Evolutionary conservation across 345 rosid genomes (phyloP).

Genomic region (thale cress (Arabidopsis thaliana)): DNA sequence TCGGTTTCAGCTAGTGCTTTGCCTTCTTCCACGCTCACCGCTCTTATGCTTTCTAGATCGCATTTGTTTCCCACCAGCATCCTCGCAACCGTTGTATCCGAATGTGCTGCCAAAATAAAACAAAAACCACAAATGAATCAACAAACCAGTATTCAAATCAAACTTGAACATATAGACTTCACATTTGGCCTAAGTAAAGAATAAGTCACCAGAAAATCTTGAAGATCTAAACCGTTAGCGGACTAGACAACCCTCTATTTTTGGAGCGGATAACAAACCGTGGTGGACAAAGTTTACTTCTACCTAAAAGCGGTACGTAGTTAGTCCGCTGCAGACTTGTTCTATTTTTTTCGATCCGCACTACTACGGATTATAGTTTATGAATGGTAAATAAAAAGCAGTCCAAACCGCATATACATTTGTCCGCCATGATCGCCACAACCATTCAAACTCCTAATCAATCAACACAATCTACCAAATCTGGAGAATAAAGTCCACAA

Average conservation of each 20-base stretch:
- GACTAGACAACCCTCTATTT: no score
- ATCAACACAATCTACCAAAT: constrained; percentile 19
- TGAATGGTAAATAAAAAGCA: no score
- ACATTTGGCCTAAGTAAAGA: neutral
- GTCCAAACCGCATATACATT: no score
- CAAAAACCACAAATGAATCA: neutral
- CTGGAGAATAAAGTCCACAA: constrained; percentile 5
- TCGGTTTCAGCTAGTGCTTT: constrained; percentile 74
- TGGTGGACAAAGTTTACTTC: no score
- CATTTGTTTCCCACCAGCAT: constrained; percentile 94
- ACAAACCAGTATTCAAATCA: constrained; percentile 2
- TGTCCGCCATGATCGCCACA: no score
- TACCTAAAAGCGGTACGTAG: no score
- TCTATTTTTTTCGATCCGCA: no score
- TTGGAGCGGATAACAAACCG: no score
- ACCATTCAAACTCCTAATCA: neutral
- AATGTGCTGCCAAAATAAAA: constrained; percentile 57
- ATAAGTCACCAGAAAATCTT: neutral
- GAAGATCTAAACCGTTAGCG: neutral
- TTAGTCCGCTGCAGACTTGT: no score
- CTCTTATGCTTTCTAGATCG: constrained; percentile 72
- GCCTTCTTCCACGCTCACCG: constrained; percentile 78
- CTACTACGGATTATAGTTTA: no score
- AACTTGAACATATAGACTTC: neutral
- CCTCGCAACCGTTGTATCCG: constrained; percentile 70